These are phyloP conservation scores for Kondoa malvinella DNA, from an alignment of 768 basidiomycete genomes.

Conservation along the genomic window DNA sequence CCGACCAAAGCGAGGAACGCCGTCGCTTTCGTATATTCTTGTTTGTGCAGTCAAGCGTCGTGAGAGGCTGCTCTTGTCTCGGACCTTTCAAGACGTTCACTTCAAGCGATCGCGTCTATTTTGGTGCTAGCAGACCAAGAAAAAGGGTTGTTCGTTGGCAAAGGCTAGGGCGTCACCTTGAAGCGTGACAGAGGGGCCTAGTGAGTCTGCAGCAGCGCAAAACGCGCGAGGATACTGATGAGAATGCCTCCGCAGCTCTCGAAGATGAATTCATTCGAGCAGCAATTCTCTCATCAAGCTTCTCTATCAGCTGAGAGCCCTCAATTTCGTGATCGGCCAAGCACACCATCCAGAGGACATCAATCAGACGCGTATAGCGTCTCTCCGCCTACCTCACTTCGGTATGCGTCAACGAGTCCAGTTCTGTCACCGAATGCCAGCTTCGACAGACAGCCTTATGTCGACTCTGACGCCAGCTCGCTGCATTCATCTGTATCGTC, in stretches of 20 bases:
- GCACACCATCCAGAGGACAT: background rate
- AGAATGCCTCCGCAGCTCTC: too few species aligned
- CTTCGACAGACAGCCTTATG: background rate
- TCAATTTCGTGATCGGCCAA: background rate
- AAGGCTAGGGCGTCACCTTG: too few species aligned
- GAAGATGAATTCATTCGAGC: background rate
- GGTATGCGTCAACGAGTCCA: background rate
- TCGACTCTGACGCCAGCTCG: background rate
- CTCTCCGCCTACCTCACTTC: background rate
- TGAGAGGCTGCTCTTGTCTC: too few species aligned
- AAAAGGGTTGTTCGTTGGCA: too few species aligned
- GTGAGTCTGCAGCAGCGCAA: too few species aligned
- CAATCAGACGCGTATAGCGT: background rate
- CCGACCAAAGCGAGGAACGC: background rate
- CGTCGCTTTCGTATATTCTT: background rate
- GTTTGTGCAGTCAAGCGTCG: constrained; percentile 74
- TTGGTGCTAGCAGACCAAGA: too few species aligned
- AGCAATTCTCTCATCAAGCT: background rate
- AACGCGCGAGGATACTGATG: too few species aligned
- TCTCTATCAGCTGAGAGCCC: background rate
- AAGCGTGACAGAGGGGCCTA: too few species aligned
- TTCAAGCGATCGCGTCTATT: too few species aligned
- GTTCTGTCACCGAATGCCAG: background rate
- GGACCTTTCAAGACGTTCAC: too few species aligned
- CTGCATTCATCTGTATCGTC: background rate